A percentile compares a stretch with the other conserved stretches of the same genome.
Conservation (phyloP, 805 yeast species). For the Suhomyces tanzawaensis region DNA sequence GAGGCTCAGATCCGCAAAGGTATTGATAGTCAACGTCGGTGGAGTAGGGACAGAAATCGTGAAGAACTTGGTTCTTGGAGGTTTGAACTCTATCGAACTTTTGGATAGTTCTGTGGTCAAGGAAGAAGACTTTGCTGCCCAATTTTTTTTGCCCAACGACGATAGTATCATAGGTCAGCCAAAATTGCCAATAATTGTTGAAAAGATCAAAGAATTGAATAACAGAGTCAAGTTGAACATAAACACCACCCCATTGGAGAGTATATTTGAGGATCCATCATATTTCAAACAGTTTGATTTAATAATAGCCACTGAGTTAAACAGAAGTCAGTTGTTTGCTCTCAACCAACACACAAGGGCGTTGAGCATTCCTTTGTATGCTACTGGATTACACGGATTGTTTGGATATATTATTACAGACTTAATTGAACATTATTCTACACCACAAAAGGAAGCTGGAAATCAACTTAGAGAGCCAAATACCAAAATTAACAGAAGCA, state of each 20-base stretch:
- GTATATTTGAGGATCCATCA: constrained; percentile 15
- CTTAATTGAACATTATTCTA: constrained; percentile 60
- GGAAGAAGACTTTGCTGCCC: constrained; percentile 66
- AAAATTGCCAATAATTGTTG: constrained; percentile 54
- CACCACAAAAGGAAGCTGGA: constrained; percentile 50
- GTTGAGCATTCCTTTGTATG: constrained; percentile 62
- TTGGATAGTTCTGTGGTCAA: constrained; percentile 54
- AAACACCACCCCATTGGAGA: constrained; percentile 30
- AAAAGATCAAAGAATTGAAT: constrained; percentile 69
- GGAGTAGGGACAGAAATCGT: constrained; percentile 79
- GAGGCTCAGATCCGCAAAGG: constrained; percentile 65
- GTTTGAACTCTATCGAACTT: constrained; percentile 75
- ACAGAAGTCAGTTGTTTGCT: constrained; percentile 34
- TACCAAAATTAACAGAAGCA: constrained; percentile 51
- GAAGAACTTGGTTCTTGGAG: constrained; percentile 85
- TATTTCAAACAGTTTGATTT: constrained; percentile 61
- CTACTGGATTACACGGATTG: constrained; percentile 70
- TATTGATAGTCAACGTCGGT: constrained; percentile 69
- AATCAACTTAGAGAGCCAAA: constrained; percentile 38
- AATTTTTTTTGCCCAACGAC: constrained; percentile 64
- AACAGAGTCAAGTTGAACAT: constrained; percentile 65
- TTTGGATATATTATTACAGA: constrained; percentile 83
- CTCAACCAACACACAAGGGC: constrained; percentile 59
- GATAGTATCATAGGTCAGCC: constrained; percentile 52
- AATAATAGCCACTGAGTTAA: constrained; percentile 71